These are phyloP conservation scores for Harringtonia lauricola DNA, from an alignment of 2,329 filamentous ascomycete genomes.

Conservation along the genomic window DNA sequence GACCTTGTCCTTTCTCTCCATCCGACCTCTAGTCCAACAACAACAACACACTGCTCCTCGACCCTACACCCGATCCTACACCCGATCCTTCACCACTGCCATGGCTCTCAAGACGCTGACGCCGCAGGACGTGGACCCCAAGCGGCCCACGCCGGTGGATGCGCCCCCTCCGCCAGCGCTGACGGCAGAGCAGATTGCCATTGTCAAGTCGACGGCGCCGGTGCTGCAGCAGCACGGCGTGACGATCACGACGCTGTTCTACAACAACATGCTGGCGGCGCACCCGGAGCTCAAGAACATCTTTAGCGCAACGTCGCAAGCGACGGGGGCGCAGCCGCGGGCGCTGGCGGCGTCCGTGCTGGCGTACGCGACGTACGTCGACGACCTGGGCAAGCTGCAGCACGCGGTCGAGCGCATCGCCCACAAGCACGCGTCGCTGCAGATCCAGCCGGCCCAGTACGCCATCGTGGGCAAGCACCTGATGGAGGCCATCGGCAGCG, in stretches of 20 bases:
- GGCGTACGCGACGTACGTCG: slow-evolving; percentile 63
- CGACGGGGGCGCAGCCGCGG: slow-evolving; percentile 54
- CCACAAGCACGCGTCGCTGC: slow-evolving; percentile 66
- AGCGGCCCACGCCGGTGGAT: background rate
- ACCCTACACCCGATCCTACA: background rate
- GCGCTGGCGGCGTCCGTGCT: slow-evolving; percentile 60
- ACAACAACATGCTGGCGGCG: slow-evolving; percentile 53
- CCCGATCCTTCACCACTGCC: background rate
- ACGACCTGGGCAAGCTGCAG: slow-evolving; percentile 50
- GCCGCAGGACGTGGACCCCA: too few species aligned
- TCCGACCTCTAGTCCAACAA: too few species aligned
- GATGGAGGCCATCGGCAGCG: slow-evolving; percentile 53
- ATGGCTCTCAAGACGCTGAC: background rate
- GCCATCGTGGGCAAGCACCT: slow-evolving; percentile 58
- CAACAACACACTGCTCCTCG: background rate
- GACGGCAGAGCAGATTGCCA: slow-evolving; percentile 51
- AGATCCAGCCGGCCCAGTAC: slow-evolving; percentile 59
- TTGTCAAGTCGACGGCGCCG: slow-evolving; percentile 69
- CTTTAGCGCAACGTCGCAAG: slow-evolving; percentile 62
- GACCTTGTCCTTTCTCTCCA: too few species aligned
- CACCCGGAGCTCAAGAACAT: slow-evolving; percentile 56
- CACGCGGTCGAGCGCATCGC: slow-evolving; percentile 56
- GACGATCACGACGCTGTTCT: slow-evolving; percentile 62
- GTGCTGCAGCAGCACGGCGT: slow-evolving; percentile 58
- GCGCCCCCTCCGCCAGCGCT: slow-evolving; percentile 33